Base-by-base conservation (phyloP, 1,139 yeast genomes). In the Candida sojae region DNA sequence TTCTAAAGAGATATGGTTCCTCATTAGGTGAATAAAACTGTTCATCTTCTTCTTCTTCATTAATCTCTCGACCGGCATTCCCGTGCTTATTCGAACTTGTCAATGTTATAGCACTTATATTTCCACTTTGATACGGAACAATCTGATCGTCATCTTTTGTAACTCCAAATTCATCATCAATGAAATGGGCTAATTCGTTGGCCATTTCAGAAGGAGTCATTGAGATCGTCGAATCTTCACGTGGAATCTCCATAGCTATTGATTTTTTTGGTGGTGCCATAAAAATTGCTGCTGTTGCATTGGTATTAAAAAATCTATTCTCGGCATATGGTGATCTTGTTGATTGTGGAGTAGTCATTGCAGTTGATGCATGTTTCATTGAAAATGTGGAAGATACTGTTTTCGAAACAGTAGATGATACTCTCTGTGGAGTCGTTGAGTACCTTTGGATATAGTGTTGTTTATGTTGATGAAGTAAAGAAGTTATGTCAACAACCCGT, bases 141-240 rank as follows among this genome's bases (percentile, higher is more conserved):
- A 37, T 6, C 5, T 37, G 12, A 7, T 39, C 26, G 3, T 32
- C 28, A 11, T 31, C 17, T 5, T 21, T 11, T 6, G 51, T 50
- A 4, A 21, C 21, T 6, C 59, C 57, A 42, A 60, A 62, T 34
- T 62, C 57, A 32, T 36, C 42, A 46, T 65, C 68, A 8, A 74
- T 66, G 25, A 64, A 66, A 40, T 57, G 60, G 17, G 64, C 60
- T 48, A 74, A 73, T 33, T 66, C 68, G 6, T 59, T 60, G 17
- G 70, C 67, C 30, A 63, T 57, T 47, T 67, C 65, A 4, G 70
- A 58, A 5, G 76, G 66, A 1, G 67, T 58, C 28, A 70, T 55
- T 2, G 76, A 71, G 39, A 59, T 65, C 6, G 53, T 43, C 2
- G 71, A 63, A 8, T 51, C 59, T 9, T 66, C 65, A 31, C 55